A percentile compares a stretch with the other conserved stretches of the same genome.
Conservation (phyloP, 1,284 basidiomycete species). For the Naganishia sp. region DNA sequence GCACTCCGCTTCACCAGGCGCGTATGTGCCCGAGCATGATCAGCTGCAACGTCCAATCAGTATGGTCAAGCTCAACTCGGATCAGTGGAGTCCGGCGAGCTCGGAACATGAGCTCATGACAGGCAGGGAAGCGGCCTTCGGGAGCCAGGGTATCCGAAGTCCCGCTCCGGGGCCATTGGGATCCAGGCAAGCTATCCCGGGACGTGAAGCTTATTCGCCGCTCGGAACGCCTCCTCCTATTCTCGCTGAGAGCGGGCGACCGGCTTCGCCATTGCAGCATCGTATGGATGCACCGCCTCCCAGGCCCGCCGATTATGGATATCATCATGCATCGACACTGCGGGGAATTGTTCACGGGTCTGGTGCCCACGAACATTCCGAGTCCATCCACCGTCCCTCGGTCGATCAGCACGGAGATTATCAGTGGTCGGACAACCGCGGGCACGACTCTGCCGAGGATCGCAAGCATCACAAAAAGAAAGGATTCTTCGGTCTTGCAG, state of each 20-base stretch:
- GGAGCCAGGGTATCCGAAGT: neutral
- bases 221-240: constrained; percentile 2
- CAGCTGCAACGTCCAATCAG: constrained; percentile 12
- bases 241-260: neutral
- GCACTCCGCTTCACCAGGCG: constrained; percentile 8
- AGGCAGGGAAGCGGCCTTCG: neutral
- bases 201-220: constrained; percentile 7
- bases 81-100: constrained; percentile 23
- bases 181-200: neutral
- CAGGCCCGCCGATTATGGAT: neutral
- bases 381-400: constrained; percentile 1
- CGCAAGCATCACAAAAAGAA: constrained; percentile 24
- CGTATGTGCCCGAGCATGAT: neutral
- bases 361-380: neutral
- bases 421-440: neutral
- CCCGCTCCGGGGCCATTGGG: neutral
- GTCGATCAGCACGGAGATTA: constrained; percentile 1
- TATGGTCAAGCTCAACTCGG: constrained; percentile 1
- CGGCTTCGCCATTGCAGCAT: constrained; percentile 16
- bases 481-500: constrained; percentile 30
- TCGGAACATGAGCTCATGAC: constrained; percentile 14
- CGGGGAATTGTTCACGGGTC: neutral
- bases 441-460: constrained; percentile 2
- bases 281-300: constrained; percentile 11
- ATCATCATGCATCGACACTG: neutral